Percentiles rank a stretch among this genome's conserved stretches.
Evolutionary conservation across 176 grass and related monocot genomes (phyloP).

Genomic region (Hsuehochloa calcarea): DNA sequence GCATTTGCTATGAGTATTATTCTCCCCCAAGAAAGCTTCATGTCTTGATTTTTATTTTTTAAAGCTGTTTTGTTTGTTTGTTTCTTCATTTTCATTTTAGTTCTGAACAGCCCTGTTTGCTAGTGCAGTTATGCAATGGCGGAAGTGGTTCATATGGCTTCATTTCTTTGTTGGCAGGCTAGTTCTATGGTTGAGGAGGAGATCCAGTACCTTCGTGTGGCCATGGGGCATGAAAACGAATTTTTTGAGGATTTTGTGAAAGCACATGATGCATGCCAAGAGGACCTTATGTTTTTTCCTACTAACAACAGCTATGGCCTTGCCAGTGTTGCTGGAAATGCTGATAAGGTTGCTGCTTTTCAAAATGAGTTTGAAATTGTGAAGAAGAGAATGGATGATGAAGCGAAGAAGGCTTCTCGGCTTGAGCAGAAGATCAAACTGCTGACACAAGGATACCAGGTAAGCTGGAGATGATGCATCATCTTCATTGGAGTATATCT

Average conservation of each 20-base stretch:
- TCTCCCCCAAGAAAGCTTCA: background rate
- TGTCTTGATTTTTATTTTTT: background rate
- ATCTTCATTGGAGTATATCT: constrained; percentile 2
- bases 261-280: constrained; percentile 85
- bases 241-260: constrained; percentile 85
- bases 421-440: constrained; percentile 95
- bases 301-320: constrained; percentile 70
- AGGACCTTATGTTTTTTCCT: constrained; percentile 93
- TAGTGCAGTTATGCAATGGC: background rate
- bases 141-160: background rate
- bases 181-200: constrained; percentile 79
- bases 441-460: constrained; percentile 92
- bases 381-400: constrained; percentile 84
- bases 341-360: constrained; percentile 69
- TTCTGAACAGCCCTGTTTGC: constrained; percentile 1
- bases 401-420: constrained; percentile 82
- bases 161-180: constrained; percentile 49
- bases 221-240: constrained; percentile 85
- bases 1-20: background rate
- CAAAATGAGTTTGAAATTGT: constrained; percentile 94
- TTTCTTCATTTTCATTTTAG: background rate
- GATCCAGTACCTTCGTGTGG: constrained; percentile 56
- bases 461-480: constrained; percentile 22
- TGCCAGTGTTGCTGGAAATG: constrained; percentile 72
- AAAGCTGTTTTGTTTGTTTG: background rate